phyloP scores from a whole-genome alignment of 352 stramenopile genomes.

The Phytophthora gonapodyides region DNA sequence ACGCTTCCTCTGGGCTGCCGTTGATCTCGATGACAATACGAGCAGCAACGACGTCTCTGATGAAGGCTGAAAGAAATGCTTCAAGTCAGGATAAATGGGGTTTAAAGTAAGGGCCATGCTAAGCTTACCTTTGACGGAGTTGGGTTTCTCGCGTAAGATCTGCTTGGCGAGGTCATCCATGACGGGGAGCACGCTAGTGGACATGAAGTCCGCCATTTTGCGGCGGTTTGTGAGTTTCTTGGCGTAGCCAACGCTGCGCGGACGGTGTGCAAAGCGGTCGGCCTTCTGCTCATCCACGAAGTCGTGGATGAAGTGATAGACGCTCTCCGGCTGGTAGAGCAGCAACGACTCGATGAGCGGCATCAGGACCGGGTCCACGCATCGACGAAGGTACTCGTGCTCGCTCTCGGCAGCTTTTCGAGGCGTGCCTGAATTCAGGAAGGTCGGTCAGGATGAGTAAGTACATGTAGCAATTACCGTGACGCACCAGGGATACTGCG shows the following conservation, averaged over 20 bases:
- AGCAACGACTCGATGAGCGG: slow-evolving; percentile 79
- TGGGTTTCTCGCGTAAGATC: slow-evolving; percentile 75
- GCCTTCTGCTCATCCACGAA: slow-evolving; percentile 70
- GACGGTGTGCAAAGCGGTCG: slow-evolving; percentile 39
- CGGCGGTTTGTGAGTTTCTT: slow-evolving; percentile 72
- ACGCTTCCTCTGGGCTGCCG: slow-evolving; percentile 21
- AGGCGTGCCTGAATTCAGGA: slow-evolving; percentile 2
- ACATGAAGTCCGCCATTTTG: slow-evolving; percentile 88
- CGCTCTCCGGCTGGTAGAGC: slow-evolving; percentile 76
- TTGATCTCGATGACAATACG: slow-evolving; percentile 49
- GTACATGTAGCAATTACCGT: neutral
- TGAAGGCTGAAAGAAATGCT: slow-evolving; percentile 44
- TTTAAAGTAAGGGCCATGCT: neutral
- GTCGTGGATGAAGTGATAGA: slow-evolving; percentile 85
- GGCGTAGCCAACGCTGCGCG: slow-evolving; percentile 48
- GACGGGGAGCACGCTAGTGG: slow-evolving; percentile 78
- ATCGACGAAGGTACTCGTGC: slow-evolving; percentile 80
- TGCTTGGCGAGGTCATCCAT: slow-evolving; percentile 86
- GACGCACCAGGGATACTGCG: slow-evolving; percentile 19
- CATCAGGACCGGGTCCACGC: slow-evolving; percentile 83
- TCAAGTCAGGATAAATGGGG: neutral
- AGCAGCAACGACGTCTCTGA: slow-evolving; percentile 61
- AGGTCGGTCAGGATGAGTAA: neutral
- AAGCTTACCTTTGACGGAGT: slow-evolving; percentile 57
- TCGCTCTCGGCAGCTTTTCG: slow-evolving; percentile 56